Evolutionary conservation across 2,329 filamentous ascomycete genomes (phyloP), one percentile per base, ranked within the genome.

Genomic region (Gnomoniopsis sp.): DNA sequence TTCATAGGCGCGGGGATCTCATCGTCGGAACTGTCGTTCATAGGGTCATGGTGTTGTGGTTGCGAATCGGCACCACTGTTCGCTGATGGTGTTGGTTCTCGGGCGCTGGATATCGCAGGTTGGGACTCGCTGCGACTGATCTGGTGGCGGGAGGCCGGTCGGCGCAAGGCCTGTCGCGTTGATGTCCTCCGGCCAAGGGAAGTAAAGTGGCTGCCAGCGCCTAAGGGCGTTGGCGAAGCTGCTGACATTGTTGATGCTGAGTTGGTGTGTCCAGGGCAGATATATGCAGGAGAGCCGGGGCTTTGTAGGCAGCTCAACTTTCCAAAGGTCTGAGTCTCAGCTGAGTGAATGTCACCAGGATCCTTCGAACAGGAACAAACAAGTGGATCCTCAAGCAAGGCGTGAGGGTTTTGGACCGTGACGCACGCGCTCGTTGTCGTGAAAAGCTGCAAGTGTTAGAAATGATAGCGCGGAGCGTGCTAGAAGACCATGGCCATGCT

Each of bases 1-100:
- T 95, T 96, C 85, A 95, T 91, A 67, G 92, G 92, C 65, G 91
- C 88, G 17, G 90, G 89, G 30, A 96, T 90, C 74, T 97, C 93
- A 68, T 97, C 93, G 74, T 97, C 93, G 23, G 93, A 96, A 78
- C 91, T 96, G 70, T 96, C 93, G 66, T 90, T 88, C 65, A 87
- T 72, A 1, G 77, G 68, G n/a, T 71, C 74, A 63, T 75, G 80
- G 50, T 78, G 77, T 59, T 78, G 78, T 56, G 78, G 72, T 53
- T 78, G 74, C 52, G 69, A 64, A 58, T 70, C 66, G 11, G 69
- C 59, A 48, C 66, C 61, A 46, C 67, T 44, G 34, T 60, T 58
- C 26, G 58, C 58, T 19, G 60, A 30, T 26, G 51, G 43, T 50
- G 60, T 46, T 21, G 44, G 41, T 14, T 59, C 59, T 33, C 69